Conservation (phyloP, 2,329 filamentous ascomycete genomes). For the Coniochaeta sp. region DNA sequence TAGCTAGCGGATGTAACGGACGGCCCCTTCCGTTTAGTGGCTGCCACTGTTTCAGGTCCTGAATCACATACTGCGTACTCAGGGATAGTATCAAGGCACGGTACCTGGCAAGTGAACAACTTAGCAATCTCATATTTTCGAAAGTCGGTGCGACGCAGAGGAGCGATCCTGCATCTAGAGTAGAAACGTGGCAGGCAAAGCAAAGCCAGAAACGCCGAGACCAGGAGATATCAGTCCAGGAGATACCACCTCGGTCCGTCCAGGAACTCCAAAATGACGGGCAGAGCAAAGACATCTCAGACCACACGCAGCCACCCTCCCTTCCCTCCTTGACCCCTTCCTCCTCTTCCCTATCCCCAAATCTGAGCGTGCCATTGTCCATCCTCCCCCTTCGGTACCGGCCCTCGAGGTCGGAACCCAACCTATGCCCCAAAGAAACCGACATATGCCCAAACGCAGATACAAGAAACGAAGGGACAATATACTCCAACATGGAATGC, state of each 20-base stretch:
- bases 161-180: neutral
- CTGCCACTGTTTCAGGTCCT: neutral
- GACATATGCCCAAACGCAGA: neutral
- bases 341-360: neutral
- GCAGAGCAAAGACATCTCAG: neutral
- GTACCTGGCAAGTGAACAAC: neutral
- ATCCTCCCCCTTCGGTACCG: neutral
- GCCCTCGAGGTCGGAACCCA: neutral
- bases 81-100: too few relatives aligned
- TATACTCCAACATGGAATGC: neutral
- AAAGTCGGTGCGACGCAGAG: neutral
- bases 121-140: neutral
- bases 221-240: neutral
- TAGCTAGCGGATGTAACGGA: too few relatives aligned
- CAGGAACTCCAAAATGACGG: neutral
- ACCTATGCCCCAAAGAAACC: neutral
- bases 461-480: neutral
- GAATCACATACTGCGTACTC: too few relatives aligned
- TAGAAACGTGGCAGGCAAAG: neutral
- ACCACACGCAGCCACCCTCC: neutral
- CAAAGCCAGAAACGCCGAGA: neutral
- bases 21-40: neutral
- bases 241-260: too few relatives aligned
- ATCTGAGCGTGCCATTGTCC: neutral
- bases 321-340: neutral